Evolutionary conservation across 192 early-diverging fungal species (phyloP).

Genomic region (Borealophlyctis nickersoniae): DNA sequence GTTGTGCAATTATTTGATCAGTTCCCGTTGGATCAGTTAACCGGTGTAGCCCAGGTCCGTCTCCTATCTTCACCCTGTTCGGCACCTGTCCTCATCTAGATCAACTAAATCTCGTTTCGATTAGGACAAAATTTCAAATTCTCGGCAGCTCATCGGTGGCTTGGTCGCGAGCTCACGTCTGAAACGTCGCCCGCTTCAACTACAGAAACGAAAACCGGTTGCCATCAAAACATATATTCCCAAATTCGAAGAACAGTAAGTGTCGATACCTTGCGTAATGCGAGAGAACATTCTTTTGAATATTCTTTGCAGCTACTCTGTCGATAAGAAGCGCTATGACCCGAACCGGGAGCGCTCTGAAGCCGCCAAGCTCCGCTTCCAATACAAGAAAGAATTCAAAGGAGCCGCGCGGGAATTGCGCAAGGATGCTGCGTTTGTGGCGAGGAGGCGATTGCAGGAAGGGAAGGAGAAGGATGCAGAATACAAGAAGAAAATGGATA

Average conservation of each 20-base stretch:
- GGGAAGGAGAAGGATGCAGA: constrained; percentile 72
- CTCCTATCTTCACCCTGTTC: constrained; percentile 19
- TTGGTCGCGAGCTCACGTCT: constrained; percentile 18
- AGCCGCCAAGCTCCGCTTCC: constrained; percentile 69
- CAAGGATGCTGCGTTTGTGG: constrained; percentile 88
- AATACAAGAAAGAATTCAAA: constrained; percentile 91
- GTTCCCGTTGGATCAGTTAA: too few species aligned
- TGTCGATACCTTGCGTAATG: neutral
- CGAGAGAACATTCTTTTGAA: constrained; percentile 3
- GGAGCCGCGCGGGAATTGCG: constrained; percentile 94
- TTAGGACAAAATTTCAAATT: constrained; percentile 7
- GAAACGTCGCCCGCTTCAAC: constrained; percentile 63
- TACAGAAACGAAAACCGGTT: constrained; percentile 84
- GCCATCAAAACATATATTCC: constrained; percentile 84
- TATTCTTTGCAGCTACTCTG: constrained; percentile 63
- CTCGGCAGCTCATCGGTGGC: constrained; percentile 13
- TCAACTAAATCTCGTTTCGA: neutral
- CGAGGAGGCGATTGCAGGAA: constrained; percentile 63
- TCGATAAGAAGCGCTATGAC: constrained; percentile 66
- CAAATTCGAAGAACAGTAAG: constrained; percentile 78
- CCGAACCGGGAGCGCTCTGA: constrained; percentile 73
- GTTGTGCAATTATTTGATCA: neutral
- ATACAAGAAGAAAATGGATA: constrained; percentile 90
- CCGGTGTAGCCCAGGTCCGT: too few species aligned
- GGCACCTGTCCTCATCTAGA: neutral